Evolutionary conservation across 306 rosid genomes (phyloP), one percentile per base, ranked within the genome.

Genomic region (Prunus salicina): DNA sequence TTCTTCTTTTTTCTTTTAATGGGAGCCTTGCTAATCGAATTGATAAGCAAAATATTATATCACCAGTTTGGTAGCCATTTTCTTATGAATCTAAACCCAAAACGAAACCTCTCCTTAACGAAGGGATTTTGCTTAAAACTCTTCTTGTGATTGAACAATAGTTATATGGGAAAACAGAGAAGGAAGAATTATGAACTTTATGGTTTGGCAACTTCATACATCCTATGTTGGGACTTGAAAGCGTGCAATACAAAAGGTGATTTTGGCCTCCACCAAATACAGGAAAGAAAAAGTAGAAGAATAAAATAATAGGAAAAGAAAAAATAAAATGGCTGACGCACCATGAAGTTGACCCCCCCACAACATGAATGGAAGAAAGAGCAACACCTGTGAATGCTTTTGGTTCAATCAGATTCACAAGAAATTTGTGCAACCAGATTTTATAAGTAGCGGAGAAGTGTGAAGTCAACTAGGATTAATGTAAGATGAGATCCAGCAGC

Each of bases 291-390:
- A 63, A 63, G 67, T 16, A 27, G n/a, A 16, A 8, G 46, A 30
- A 24, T 30, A 60, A 15, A 69, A 38, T 38, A 38, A 20, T 9
- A 32, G 58, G 43, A 6, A 38, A 38, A 38, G 9, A 38, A 4
- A 63, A 24, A 62, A 15, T 18, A 4, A 27, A 6, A 30, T 43
- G 38, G 71, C 41, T 62, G 68, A 62, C 50, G 24, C 77, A 55
- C 30, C 68, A 20, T 53, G 82, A 43, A 69, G 74, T 69, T 74
- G 80, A 78, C 80, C 67, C 45, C 2, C 9, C 71, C 67, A 75
- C 55, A 61, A 51, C 32, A 47, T 9, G 41, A 55, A 22, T 9
- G 38, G 8, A 72, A 28, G 51, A 58, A 46, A 50, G 62, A 68
- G 45, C 18, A 52, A 61, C 67, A 25, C 47, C 41, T 57, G 25